These are phyloP conservation scores for Diaporthe aspalathi DNA, from an alignment of 2,329 filamentous ascomycete genomes.

Conservation along the genomic window DNA sequence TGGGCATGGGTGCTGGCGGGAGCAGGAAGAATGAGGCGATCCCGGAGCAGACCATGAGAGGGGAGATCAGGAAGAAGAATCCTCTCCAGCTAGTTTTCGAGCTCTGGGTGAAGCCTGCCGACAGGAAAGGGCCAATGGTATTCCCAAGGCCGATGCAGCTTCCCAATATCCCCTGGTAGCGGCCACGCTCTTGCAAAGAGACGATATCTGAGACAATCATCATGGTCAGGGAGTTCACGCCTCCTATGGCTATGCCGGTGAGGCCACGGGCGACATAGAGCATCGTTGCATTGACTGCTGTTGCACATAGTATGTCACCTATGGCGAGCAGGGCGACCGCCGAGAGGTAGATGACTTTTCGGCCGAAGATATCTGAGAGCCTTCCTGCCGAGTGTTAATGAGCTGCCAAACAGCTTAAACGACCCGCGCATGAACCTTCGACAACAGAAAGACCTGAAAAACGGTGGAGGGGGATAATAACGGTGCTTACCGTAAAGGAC, in stretches of 20 bases:
- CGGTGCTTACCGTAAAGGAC: constrained; percentile 47
- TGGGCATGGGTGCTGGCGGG: constrained; percentile 57
- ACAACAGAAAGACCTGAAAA: too few species aligned
- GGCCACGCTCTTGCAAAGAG: constrained; percentile 49
- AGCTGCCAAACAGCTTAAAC: too few species aligned
- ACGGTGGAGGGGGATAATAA: too few species aligned
- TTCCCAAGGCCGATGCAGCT: constrained; percentile 58
- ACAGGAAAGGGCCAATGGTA: constrained; percentile 58
- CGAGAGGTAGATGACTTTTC: constrained; percentile 49
- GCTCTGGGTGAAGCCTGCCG: constrained; percentile 56
- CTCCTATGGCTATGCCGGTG: constrained; percentile 51
- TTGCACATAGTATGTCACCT: constrained; percentile 49
- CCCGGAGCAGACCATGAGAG: constrained; percentile 56
- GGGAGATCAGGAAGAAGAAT: constrained; percentile 60
- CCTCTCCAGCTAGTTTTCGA: constrained; percentile 33
- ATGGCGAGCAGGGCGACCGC: constrained; percentile 46
- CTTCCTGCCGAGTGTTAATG: constrained; percentile 26
- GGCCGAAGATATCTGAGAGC: constrained; percentile 52
- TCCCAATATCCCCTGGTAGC: constrained; percentile 54
- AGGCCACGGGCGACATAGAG: constrained; percentile 52
- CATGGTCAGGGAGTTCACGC: constrained; percentile 50
- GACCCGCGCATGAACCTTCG: too few species aligned
- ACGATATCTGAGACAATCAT: constrained; percentile 54
- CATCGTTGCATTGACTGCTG: constrained; percentile 46
- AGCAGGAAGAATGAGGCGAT: constrained; percentile 57